Conservation (phyloP, 768 basidiomycete species). For the Dacryopinax spathularia region DNA sequence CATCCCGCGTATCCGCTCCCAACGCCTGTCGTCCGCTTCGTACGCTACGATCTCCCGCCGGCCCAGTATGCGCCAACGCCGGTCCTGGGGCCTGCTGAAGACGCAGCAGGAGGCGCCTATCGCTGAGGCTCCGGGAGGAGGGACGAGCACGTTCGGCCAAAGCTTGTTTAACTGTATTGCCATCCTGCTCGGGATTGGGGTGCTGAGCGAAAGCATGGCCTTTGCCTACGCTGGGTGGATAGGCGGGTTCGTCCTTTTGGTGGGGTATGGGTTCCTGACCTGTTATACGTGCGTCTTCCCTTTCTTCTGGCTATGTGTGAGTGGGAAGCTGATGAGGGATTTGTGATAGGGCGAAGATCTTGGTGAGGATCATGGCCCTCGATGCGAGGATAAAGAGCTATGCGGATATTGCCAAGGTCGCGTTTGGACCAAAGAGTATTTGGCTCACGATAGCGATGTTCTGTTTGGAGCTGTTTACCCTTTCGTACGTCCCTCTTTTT, state of each 20-base stretch:
- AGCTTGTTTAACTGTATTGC: constrained; percentile 73
- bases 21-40: not conserved
- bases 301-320: not conserved
- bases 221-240: constrained; percentile 89
- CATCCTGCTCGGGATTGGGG: constrained; percentile 73
- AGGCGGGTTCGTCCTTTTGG: constrained; percentile 54
- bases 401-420: constrained; percentile 76
- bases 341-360: constrained; percentile 58
- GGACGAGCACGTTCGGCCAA: constrained; percentile 6
- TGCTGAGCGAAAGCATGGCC: constrained; percentile 79
- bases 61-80: not conserved
- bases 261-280: constrained; percentile 63
- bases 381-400: constrained; percentile 67
- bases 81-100: constrained; percentile 4
- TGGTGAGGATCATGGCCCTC: constrained; percentile 57
- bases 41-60: not conserved
- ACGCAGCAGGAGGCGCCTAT: not conserved
- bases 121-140: constrained; percentile 1
- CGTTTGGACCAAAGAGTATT: constrained; percentile 64
- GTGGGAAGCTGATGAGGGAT: not conserved
- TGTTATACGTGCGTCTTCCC: constrained; percentile 66
- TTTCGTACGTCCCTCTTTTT: constrained; percentile 37
- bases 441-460: constrained; percentile 57
- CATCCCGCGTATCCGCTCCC: not conserved
- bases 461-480: constrained; percentile 73